Evolutionary conservation across 169 alveolate genomes (phyloP), one percentile per base, ranked within the genome.

Genomic region (Eimeria sp.): DNA sequence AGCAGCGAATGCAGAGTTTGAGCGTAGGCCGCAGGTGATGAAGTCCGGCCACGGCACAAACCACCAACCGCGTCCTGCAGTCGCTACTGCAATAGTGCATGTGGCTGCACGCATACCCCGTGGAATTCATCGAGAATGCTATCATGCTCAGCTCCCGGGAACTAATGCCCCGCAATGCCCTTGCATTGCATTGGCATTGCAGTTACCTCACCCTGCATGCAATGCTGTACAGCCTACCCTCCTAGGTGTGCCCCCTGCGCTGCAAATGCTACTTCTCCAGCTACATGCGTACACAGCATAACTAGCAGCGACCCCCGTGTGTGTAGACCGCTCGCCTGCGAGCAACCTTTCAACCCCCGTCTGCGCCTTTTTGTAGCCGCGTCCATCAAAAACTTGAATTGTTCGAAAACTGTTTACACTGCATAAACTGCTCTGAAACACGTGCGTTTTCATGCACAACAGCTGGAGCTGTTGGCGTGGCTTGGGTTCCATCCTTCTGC

Each of bases 371-470:
- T 54, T 4, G 40, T 34, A 54, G 2, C 61, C 61, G 20, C 61
- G 61, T 54, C 70, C 70, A 3, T 20, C 27, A 2, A 6, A 61
- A 14, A 61, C 20, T 20, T 61, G 5, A 18, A 61, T 2, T n/a
- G 49, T 70, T 10, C 78, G 78, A 70, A 70, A 70, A 70, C 78
- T 70, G 78, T 70, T 49, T 27, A 70, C 78, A 22, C 78, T 70
- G 78, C 78, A 70, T 7, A 5, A 30, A 30, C 49, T 20, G 20
- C 49, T 70, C 49, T 70, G 78, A 70, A 70, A 70, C 78, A 47
- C 49, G 78, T 70, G 78, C 78, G 49, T 70, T 6, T 25, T 70
- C 49, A 2, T 30, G 78, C 78, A 70, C 78, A 70, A 49, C 78
- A 30, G 78, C 13, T 70, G 78, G 0, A 30, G 78, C 78, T 70